These are phyloP conservation scores for Blastosporella zonata DNA, from an alignment of 1,284 basidiomycete species.

Conservation along the genomic window DNA sequence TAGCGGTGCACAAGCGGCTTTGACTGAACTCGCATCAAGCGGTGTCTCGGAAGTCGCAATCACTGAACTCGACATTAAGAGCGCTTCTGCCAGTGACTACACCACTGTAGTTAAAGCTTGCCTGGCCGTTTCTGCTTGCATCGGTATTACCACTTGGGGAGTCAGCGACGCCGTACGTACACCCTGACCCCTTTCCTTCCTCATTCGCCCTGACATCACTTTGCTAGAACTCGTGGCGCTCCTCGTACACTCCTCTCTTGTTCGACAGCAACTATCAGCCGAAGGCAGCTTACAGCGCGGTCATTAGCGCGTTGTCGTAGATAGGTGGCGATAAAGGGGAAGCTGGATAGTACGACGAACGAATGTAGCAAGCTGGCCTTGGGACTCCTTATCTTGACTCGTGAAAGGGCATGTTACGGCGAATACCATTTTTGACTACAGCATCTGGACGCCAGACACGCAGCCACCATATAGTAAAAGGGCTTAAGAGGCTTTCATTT, in stretches of 20 bases:
- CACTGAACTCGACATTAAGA: conserved; percentile 35
- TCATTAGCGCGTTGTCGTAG: conserved; percentile 32
- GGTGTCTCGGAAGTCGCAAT: conserved; percentile 40
- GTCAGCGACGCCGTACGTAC: conserved; percentile 13
- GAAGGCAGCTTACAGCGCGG: conserved; percentile 45
- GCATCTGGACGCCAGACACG: background rate
- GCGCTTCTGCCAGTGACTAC: conserved; percentile 36
- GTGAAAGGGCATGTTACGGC: too few species aligned
- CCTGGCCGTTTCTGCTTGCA: conserved; percentile 36
- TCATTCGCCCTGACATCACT: background rate
- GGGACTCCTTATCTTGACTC: too few species aligned
- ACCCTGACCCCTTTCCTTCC: background rate
- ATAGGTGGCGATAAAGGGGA: background rate
- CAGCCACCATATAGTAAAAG: background rate
- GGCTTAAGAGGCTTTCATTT: conserved; percentile 9
- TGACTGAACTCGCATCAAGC: conserved; percentile 35
- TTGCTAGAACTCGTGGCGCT: conserved; percentile 43
- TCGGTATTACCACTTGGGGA: conserved; percentile 34
- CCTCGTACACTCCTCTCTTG: conserved; percentile 38
- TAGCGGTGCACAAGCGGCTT: conserved; percentile 34
- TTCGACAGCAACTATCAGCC: conserved; percentile 44
- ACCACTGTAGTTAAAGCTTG: conserved; percentile 42
- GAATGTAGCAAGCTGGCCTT: too few species aligned
- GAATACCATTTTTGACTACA: too few species aligned
- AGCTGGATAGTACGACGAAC: background rate